A percentile compares a stretch with the other conserved stretches of the same genome.
Conservation (phyloP, 1,139 yeast species). For the Blastobotrys persicus region DNA sequence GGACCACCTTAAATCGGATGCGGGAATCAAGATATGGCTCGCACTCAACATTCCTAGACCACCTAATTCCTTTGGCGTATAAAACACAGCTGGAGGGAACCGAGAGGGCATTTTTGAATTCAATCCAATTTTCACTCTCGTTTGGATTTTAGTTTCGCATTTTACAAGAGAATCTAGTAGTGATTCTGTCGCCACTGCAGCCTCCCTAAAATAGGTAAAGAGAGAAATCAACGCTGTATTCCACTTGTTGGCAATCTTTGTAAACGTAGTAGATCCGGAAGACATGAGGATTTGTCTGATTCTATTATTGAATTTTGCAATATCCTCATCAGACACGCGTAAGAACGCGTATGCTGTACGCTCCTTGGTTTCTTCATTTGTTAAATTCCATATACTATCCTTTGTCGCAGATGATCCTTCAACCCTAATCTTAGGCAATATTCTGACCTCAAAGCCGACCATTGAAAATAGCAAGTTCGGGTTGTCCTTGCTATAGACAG, state of each 20-base stretch:
- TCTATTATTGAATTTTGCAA: slow-evolving; percentile 76
- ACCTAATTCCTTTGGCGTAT: slow-evolving; percentile 95
- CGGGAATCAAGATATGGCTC: slow-evolving; percentile 90
- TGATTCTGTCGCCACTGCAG: slow-evolving; percentile 78
- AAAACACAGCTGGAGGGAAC: slow-evolving; percentile 98
- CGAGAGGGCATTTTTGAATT: slow-evolving; percentile 98
- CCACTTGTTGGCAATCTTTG: slow-evolving; percentile 95
- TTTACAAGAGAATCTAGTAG: slow-evolving; percentile 80
- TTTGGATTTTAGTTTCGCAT: slow-evolving; percentile 91
- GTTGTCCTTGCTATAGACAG: slow-evolving; percentile 87
- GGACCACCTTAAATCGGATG: slow-evolving; percentile 89
- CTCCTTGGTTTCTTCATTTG: slow-evolving; percentile 70
- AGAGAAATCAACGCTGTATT: slow-evolving; percentile 85
- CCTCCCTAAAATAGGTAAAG: slow-evolving; percentile 90
- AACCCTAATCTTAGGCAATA: slow-evolving; percentile 67
- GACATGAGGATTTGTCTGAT: slow-evolving; percentile 91
- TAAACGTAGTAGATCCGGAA: slow-evolving; percentile 92
- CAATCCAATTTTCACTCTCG: slow-evolving; percentile 88
- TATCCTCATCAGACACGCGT: slow-evolving; percentile 77
- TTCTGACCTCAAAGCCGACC: slow-evolving; percentile 94
- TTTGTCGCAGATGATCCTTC: slow-evolving; percentile 43
- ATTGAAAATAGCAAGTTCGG: slow-evolving; percentile 84
- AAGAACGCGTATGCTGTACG: slow-evolving; percentile 87
- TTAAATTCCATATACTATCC: slow-evolving; percentile 92
- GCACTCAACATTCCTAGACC: slow-evolving; percentile 98